These are phyloP conservation scores for Penicillium goetzii DNA, from an alignment of 495 filamentous ascomycete genomes.

Conservation along the genomic window DNA sequence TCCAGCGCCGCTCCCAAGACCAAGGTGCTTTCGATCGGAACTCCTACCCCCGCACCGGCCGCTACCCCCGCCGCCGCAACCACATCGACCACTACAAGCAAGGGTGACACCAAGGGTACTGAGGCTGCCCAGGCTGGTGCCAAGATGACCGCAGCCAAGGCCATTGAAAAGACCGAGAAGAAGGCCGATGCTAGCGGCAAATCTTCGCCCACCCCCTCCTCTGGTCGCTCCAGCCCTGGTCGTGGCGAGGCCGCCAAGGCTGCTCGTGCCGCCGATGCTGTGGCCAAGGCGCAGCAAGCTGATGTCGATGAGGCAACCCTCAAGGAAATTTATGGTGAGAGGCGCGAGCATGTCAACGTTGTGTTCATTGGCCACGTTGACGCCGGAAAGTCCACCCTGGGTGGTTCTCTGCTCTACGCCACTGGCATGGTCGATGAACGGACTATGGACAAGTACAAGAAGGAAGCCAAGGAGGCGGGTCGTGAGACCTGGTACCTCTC, in stretches of 20 bases:
- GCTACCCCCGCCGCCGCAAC: constrained; percentile 49
- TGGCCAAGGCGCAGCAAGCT: constrained; percentile 82
- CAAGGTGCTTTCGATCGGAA: constrained; percentile 72
- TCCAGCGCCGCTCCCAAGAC: constrained; percentile 61
- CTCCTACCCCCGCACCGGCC: constrained; percentile 46
- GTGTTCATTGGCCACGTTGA: constrained; percentile 99
- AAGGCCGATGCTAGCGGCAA: constrained; percentile 63
- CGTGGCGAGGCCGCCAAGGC: constrained; percentile 54
- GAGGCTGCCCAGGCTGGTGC: constrained; percentile 57
- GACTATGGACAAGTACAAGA: constrained; percentile 97
- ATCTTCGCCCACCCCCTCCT: constrained; percentile 76
- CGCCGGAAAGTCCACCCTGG: constrained; percentile 94
- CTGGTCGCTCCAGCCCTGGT: constrained; percentile 56
- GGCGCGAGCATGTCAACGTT: constrained; percentile 88
- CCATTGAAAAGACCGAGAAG: constrained; percentile 78
- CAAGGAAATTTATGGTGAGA: constrained; percentile 94
- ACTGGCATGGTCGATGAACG: constrained; percentile 99
- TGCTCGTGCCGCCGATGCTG: constrained; percentile 76
- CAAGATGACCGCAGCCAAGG: constrained; percentile 80
- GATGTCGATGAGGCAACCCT: constrained; percentile 90
- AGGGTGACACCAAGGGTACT: constrained; percentile 52
- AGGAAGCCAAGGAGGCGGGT: constrained; percentile 91
- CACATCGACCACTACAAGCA: constrained; percentile 52
- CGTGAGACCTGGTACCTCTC: constrained; percentile 99
- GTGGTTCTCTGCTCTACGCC: constrained; percentile 85